A percentile compares a stretch with the other conserved stretches of the same genome.
phyloP scores from a whole-genome alignment of 1,284 basidiomycete genomes.

The Singerocomus inundabilis region DNA sequence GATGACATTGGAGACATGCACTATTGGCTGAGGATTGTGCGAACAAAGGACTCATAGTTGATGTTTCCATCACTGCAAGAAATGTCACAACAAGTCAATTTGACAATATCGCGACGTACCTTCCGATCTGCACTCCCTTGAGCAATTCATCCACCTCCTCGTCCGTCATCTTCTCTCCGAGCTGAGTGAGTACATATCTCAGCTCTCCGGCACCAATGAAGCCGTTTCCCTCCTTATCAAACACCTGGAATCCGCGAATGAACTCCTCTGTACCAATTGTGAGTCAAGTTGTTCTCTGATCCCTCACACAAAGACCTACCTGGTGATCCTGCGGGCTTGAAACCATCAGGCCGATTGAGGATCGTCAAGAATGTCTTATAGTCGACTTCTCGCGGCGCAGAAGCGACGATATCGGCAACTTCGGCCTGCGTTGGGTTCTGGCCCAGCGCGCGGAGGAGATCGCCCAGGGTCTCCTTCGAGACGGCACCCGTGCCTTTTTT shows the following conservation, averaged over 20 bases:
- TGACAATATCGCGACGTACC: conserved; percentile 50
- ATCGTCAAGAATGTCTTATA: conserved; percentile 82
- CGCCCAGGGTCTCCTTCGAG: conserved; percentile 84
- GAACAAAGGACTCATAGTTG: conserved; percentile 81
- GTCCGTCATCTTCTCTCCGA: conserved; percentile 74
- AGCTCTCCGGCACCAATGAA: conserved; percentile 57
- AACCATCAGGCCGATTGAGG: conserved; percentile 73
- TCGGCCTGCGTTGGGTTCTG: conserved; percentile 99
- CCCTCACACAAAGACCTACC: conserved; percentile 3
- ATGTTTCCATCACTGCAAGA: conserved; percentile 85
- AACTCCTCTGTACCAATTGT: conserved; percentile 77
- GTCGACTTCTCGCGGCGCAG: conserved; percentile 69
- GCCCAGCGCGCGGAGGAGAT: conserved; percentile 90
- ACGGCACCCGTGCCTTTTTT: conserved; percentile 92
- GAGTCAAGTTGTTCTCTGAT: background rate
- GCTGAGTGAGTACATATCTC: conserved; percentile 26
- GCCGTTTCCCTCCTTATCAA: conserved; percentile 97
- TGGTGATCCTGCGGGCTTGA: conserved; percentile 29
- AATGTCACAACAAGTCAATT: conserved; percentile 15
- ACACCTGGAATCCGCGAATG: conserved; percentile 98
- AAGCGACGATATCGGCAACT: conserved; percentile 76
- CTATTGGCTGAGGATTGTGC: conserved; percentile 31
- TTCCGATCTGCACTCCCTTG: conserved; percentile 88
- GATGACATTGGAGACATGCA: background rate
- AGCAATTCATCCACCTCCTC: conserved; percentile 98